These are phyloP conservation scores for Phyllostachys edulis DNA, from an alignment of 176 grass and related monocot species.

Conservation along the genomic window DNA sequence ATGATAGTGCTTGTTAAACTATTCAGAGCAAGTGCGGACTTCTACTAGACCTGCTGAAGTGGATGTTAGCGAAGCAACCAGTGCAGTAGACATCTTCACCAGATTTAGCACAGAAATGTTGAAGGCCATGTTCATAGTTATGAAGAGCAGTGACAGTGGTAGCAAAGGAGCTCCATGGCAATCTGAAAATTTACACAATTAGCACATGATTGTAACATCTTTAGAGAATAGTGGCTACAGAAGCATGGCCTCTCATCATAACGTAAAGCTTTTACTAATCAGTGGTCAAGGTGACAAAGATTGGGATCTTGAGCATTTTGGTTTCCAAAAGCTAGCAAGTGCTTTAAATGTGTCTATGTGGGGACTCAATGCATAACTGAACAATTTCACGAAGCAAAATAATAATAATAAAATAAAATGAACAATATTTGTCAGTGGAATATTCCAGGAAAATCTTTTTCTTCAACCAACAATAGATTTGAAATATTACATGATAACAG, in stretches of 20 bases:
- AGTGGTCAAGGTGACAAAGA: not conserved
- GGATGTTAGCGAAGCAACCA: slow-evolving; percentile 77
- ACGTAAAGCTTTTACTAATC: not conserved
- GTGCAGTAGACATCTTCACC: slow-evolving; percentile 89
- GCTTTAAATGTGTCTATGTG: not conserved
- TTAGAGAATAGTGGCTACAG: slow-evolving; percentile 3
- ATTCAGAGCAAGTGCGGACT: not conserved
- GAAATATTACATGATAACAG: slow-evolving; percentile 9
- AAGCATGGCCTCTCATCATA: not conserved
- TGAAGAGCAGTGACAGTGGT: slow-evolving; percentile 73
- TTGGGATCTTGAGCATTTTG: not conserved
- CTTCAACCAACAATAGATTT: slow-evolving; percentile 10
- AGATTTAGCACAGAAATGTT: slow-evolving; percentile 88
- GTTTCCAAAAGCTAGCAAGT: not conserved
- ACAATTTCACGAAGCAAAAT: not conserved
- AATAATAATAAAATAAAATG: not conserved
- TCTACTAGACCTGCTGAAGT: slow-evolving; percentile 73
- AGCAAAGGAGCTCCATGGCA: slow-evolving; percentile 79
- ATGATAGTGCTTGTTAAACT: not conserved
- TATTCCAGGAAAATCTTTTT: not conserved
- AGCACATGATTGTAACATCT: not conserved
- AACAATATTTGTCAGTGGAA: not conserved
- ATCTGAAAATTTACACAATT: slow-evolving; percentile 52
- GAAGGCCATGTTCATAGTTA: slow-evolving; percentile 84
- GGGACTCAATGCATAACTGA: not conserved